Conservation (phyloP, 345 rosid genomes). For the Acer saccharum region DNA sequence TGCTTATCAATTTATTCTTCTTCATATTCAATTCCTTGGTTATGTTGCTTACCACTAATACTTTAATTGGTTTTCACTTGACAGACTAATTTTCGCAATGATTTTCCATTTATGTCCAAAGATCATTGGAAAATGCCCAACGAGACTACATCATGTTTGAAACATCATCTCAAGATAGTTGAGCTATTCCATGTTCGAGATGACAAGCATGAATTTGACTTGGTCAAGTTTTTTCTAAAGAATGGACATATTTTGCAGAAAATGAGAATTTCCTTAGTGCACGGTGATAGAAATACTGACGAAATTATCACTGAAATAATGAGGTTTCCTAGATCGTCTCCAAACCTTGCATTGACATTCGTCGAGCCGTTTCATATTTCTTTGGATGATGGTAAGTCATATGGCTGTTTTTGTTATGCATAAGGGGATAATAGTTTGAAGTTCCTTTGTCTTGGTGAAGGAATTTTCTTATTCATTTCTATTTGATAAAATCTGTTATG, state of each 20-base stretch:
- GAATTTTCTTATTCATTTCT: too few relatives aligned
- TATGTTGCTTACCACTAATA: background rate
- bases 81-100: background rate
- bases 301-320: background rate
- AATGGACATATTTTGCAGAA: background rate
- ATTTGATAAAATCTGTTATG: too few relatives aligned
- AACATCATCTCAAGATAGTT: background rate
- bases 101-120: too few relatives aligned
- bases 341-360: background rate
- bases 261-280: background rate
- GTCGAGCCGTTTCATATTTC: too few relatives aligned
- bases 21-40: background rate
- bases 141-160: background rate
- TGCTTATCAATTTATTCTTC: background rate
- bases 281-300: background rate
- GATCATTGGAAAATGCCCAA: background rate
- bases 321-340: background rate
- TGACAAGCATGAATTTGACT: background rate
- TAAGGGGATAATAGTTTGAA: too few relatives aligned
- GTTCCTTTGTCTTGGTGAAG: too few relatives aligned
- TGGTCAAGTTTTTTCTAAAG: conserved; percentile 7
- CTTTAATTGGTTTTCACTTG: background rate
- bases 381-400: too few relatives aligned
- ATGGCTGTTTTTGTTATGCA: background rate
- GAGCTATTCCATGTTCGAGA: background rate